A percentile compares a stretch with the other conserved stretches of the same genome.
phyloP scores from a whole-genome alignment of 2,329 filamentous ascomycete species.

The Ophidiomyces ophidiicola region DNA sequence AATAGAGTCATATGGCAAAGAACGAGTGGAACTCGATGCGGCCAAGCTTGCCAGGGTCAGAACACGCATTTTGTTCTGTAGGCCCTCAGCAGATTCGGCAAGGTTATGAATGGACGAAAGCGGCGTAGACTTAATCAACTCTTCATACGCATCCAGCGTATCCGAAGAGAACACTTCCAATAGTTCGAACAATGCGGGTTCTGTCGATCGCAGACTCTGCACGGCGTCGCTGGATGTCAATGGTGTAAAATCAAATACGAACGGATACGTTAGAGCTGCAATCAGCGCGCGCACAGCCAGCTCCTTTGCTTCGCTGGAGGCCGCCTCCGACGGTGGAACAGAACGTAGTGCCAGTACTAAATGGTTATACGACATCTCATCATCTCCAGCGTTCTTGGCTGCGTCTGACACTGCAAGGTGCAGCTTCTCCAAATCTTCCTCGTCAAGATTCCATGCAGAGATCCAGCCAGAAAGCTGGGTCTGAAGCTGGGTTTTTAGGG shows the following conservation, averaged over 20 bases:
- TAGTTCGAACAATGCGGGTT: slow-evolving; percentile 76
- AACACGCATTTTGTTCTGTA: slow-evolving; percentile 92
- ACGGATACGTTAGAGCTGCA: slow-evolving; percentile 52
- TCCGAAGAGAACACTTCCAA: slow-evolving; percentile 93
- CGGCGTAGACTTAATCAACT: slow-evolving; percentile 60
- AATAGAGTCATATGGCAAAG: slow-evolving; percentile 79
- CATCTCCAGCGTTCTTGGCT: slow-evolving; percentile 64
- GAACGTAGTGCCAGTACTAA: slow-evolving; percentile 64
- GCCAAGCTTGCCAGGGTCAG: slow-evolving; percentile 85
- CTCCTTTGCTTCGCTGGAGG: slow-evolving; percentile 43
- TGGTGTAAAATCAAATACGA: slow-evolving; percentile 62
- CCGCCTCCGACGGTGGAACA: slow-evolving; percentile 50
- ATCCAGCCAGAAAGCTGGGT: slow-evolving; percentile 69
- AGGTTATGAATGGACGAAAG: slow-evolving; percentile 62
- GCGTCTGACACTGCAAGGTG: slow-evolving; percentile 72
- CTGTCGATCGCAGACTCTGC: slow-evolving; percentile 73
- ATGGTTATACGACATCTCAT: slow-evolving; percentile 63
- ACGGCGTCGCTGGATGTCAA: slow-evolving; percentile 61
- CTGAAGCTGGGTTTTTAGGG: slow-evolving; percentile 69
- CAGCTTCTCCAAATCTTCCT: slow-evolving; percentile 72
- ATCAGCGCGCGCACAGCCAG: slow-evolving; percentile 54
- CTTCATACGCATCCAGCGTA: slow-evolving; percentile 86
- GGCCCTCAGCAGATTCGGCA: slow-evolving; percentile 59
- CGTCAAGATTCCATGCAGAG: slow-evolving; percentile 65
- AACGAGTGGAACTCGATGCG: slow-evolving; percentile 67